Percentiles rank a stretch among this genome's conserved stretches.
Evolutionary conservation across 1,284 basidiomycete species (phyloP).

Genomic region (Cryptococcus sp.): DNA sequence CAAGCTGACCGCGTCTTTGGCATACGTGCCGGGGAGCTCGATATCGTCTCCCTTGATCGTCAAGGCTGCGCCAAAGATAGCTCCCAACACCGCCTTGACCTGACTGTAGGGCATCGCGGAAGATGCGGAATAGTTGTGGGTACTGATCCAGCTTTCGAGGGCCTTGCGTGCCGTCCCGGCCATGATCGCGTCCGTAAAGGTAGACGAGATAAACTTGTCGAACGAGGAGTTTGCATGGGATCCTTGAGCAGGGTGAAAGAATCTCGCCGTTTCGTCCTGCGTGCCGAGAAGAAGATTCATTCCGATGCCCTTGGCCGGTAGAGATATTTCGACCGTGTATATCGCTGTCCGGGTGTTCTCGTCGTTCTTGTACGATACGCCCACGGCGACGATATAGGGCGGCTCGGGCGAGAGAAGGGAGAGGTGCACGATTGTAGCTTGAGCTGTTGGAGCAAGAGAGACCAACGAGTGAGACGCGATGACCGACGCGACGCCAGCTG

Average conservation of each 20-base stretch:
- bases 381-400: slow-evolving; percentile 15
- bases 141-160: background rate
- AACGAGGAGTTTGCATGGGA: background rate
- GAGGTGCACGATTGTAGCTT: slow-evolving; percentile 21
- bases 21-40: slow-evolving; percentile 23
- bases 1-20: slow-evolving; percentile 20
- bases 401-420: slow-evolving; percentile 15
- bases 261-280: slow-evolving; percentile 16
- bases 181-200: background rate
- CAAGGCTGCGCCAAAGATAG: background rate
- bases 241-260: slow-evolving; percentile 6
- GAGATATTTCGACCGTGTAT: slow-evolving; percentile 29
- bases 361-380: slow-evolving; percentile 19
- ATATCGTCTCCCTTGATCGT: background rate
- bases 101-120: background rate
- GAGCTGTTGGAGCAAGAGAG: slow-evolving; percentile 13
- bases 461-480: slow-evolving; percentile 20
- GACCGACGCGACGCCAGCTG: slow-evolving; percentile 24
- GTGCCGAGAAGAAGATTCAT: slow-evolving; percentile 32
- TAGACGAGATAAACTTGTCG: background rate
- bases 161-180: background rate
- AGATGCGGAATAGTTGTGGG: background rate
- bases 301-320: slow-evolving; percentile 33
- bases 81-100: background rate
- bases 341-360: slow-evolving; percentile 27